A percentile compares a stretch with the other conserved stretches of the same genome.
phyloP scores from a whole-genome alignment of 139 green algal species.

The Coccomyxa sp. region DNA sequence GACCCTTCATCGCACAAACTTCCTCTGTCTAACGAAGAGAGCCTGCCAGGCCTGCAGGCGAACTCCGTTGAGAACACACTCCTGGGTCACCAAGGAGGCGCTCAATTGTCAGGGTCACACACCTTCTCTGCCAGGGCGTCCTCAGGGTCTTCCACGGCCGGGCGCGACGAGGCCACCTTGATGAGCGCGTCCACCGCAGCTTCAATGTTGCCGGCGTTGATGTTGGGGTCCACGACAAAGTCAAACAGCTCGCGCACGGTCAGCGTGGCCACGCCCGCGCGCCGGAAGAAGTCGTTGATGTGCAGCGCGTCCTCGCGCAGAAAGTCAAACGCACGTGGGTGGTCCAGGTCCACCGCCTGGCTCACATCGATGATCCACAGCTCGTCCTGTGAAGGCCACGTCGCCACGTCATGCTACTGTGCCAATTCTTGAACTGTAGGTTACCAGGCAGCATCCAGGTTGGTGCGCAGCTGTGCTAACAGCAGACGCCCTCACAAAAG shows the following conservation, averaged over 20 bases:
- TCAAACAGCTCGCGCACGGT: conserved; percentile 94
- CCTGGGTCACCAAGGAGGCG: too few relatives aligned
- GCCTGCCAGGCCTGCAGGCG: too few relatives aligned
- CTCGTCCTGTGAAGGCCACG: conserved; percentile 52
- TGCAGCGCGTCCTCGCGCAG: conserved; percentile 91
- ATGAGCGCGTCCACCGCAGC: conserved; percentile 72
- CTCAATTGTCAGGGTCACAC: not conserved
- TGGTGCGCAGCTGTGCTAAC: not conserved
- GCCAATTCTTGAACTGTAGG: not conserved
- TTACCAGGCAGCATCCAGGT: not conserved
- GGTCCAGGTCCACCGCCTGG: conserved; percentile 96
- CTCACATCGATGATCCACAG: conserved; percentile 91
- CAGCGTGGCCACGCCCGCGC: conserved; percentile 71
- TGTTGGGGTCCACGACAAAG: conserved; percentile 88
- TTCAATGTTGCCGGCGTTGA: conserved; percentile 77
- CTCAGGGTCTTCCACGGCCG: not conserved
- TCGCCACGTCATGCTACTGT: not conserved
- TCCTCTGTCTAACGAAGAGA: too few relatives aligned
- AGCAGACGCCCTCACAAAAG: not conserved
- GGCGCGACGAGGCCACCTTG: conserved; percentile 34
- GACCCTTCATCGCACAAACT: too few relatives aligned
- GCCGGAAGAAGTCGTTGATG: conserved; percentile 90
- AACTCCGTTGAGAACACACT: too few relatives aligned
- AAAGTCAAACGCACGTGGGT: conserved; percentile 96
- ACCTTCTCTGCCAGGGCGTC: not conserved